Evolutionary conservation across 306 rosid species (phyloP).

Genomic region (apple (Malus domestica)): DNA sequence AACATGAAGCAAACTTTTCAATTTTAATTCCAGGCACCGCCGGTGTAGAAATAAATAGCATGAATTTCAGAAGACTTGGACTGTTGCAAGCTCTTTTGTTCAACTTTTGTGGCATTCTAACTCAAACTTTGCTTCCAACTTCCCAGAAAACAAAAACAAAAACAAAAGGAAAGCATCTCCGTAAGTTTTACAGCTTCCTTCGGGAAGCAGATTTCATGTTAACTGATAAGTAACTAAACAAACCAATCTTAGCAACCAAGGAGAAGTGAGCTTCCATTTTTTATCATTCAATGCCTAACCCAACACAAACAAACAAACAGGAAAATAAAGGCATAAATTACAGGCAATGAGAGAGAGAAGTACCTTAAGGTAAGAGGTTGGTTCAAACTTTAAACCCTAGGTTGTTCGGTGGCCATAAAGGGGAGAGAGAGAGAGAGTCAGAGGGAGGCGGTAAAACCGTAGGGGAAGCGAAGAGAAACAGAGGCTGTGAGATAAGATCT

Average conservation of each 20-base stretch:
- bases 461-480: slow-evolving; percentile 8
- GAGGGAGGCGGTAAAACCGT: neutral
- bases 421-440: neutral
- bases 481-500: slow-evolving; percentile 9
- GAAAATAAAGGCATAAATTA: neutral
- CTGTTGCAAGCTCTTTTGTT: neutral
- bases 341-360: neutral
- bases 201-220: neutral
- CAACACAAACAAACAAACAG: neutral
- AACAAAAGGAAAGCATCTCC: neutral
- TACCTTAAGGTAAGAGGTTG: slow-evolving; percentile 3
- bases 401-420: slow-evolving; percentile 21
- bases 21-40: neutral
- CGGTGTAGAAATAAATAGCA: neutral
- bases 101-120: neutral
- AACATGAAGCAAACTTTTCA: neutral
- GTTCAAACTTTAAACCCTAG: slow-evolving; percentile 15
- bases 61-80: neutral
- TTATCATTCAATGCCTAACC: neutral
- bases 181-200: neutral
- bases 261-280: neutral
- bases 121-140: neutral
- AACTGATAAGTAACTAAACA: neutral
- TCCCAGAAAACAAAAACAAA: neutral
- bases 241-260: neutral